Evolutionary conservation across 2,329 filamentous ascomycete species (phyloP).

Genomic region (Penicillium corylophilum): DNA sequence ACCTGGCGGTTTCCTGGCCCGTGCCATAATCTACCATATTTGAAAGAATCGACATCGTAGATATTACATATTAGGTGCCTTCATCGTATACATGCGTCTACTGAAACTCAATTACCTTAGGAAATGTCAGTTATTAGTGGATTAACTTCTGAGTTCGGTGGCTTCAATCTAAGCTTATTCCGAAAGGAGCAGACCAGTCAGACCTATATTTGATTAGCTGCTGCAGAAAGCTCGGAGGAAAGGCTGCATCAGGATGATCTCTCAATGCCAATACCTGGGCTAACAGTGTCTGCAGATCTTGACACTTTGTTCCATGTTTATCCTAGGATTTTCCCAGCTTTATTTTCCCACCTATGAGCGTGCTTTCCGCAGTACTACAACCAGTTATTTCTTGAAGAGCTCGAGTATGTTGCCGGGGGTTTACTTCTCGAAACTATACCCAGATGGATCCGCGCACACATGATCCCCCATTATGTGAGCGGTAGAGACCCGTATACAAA

Average conservation of each 20-base stretch:
- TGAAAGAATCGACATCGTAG: not conserved
- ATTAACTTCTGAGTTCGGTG: not conserved
- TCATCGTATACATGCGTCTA: not conserved
- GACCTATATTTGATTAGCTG: not conserved
- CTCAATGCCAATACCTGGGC: not conserved
- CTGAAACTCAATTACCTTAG: not conserved
- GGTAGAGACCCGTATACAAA: not conserved
- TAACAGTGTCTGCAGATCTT: not conserved
- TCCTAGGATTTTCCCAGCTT: constrained; percentile 1
- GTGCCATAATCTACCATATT: not conserved
- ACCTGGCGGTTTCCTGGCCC: not conserved
- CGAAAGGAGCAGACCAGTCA: not conserved
- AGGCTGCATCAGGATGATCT: not conserved
- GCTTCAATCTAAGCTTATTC: not conserved
- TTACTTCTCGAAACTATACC: not conserved
- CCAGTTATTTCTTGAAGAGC: not conserved
- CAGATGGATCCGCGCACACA: no score
- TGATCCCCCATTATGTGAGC: no score
- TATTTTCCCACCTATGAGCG: constrained; percentile 20
- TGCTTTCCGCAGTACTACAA: not conserved
- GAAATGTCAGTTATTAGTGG: not conserved
- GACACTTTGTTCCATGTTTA: not conserved
- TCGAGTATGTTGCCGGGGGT: not conserved
- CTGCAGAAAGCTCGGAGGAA: not conserved
- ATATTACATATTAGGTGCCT: not conserved